Percentiles rank a stretch among this genome's conserved stretches.
Evolutionary conservation across 805 yeast species (phyloP).

Genomic region (Candida stauntonica): DNA sequence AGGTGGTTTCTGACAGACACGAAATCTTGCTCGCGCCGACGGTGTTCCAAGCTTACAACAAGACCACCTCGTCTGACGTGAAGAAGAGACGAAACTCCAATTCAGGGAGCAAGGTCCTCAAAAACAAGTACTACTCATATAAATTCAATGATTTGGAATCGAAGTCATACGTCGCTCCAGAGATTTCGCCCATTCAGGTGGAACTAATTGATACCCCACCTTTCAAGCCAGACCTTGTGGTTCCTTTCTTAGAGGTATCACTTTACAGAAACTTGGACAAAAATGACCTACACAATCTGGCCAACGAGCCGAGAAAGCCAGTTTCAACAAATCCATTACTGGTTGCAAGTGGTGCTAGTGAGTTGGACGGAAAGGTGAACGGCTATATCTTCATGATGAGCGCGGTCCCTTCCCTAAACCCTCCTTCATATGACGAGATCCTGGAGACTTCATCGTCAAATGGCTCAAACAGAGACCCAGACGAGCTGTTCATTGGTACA

Average conservation of each 20-base stretch:
- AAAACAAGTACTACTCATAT: slow-evolving; percentile 21
- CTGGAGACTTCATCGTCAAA: slow-evolving; percentile 15
- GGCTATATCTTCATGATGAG: slow-evolving; percentile 69
- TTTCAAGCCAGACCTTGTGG: slow-evolving; percentile 58
- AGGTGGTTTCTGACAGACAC: slow-evolving; percentile 29
- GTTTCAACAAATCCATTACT: slow-evolving; percentile 63
- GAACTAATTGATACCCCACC: slow-evolving; percentile 77
- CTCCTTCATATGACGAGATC: slow-evolving; percentile 49
- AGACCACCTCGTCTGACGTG: slow-evolving; percentile 3
- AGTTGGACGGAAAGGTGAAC: slow-evolving; percentile 68
- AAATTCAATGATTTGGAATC: slow-evolving; percentile 10
- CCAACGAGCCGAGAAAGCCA: slow-evolving; percentile 56
- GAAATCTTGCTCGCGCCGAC: slow-evolving; percentile 34
- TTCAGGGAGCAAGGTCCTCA: slow-evolving; percentile 14
- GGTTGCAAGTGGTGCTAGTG: slow-evolving; percentile 77
- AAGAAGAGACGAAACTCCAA: slow-evolving; percentile 15
- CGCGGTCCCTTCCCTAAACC: slow-evolving; percentile 57
- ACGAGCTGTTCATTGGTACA: slow-evolving; percentile 11
- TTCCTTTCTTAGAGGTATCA: slow-evolving; percentile 74
- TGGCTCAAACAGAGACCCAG: slow-evolving; percentile 4
- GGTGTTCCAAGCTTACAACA: slow-evolving; percentile 33
- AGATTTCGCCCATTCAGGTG: slow-evolving; percentile 52
- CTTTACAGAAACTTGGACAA: slow-evolving; percentile 56
- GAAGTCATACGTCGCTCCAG: slow-evolving; percentile 40
- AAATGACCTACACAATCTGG: slow-evolving; percentile 55